These are phyloP conservation scores for Cupressus sempervirens DNA, from an alignment of 75 land plant genomes.

Conservation along the genomic window DNA sequence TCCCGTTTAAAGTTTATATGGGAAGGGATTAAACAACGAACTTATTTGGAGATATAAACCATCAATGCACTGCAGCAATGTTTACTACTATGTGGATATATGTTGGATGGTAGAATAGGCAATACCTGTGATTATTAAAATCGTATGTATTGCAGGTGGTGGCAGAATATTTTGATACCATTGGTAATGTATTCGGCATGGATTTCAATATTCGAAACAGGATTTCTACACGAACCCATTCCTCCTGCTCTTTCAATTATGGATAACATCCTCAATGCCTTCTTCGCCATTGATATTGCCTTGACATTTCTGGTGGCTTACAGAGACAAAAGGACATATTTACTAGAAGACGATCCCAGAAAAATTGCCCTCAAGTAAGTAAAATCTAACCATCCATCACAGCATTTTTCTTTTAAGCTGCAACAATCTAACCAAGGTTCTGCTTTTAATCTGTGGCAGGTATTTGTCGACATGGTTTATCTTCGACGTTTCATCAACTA, in stretches of 20 bases:
- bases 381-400: neutral
- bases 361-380: conserved; percentile 35
- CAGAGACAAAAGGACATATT: conserved; percentile 32
- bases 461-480: conserved; percentile 28
- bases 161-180: conserved; percentile 50
- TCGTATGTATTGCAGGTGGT: conserved; percentile 27
- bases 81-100: no score
- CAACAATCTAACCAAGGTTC: no score
- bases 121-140: no score
- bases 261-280: conserved; percentile 50
- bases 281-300: conserved; percentile 60
- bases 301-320: conserved; percentile 70
- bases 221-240: conserved; percentile 21
- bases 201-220: conserved; percentile 67
- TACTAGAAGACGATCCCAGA: conserved; percentile 46
- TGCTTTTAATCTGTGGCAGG: neutral
- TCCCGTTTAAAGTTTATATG: no score
- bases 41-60: no score
- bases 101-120: no score
- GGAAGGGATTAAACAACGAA: no score
- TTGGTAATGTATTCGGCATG: conserved; percentile 68
- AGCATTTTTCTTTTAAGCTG: no score
- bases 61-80: no score
- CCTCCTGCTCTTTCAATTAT: conserved; percentile 17
- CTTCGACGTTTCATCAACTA: conserved; percentile 31